Base-by-base conservation (phyloP, 306 rosid species). In the Morella rubra region DNA sequence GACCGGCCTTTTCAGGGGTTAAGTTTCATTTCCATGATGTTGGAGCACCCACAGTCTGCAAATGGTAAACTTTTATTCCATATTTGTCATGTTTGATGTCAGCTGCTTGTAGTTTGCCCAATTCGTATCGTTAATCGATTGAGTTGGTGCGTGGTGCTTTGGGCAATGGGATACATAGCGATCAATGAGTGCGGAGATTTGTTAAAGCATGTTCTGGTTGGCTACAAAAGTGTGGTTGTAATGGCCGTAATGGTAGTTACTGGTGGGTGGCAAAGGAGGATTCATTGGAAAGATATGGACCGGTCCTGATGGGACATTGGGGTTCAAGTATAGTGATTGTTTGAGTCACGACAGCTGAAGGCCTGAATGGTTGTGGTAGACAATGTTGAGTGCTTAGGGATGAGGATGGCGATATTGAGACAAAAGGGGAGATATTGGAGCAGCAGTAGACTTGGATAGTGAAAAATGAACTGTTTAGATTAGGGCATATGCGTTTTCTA, bases 161-260 rank as follows among this genome's bases (percentile, higher is more conserved):
- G 8, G 52, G 51, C 14, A n/a, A 6, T 41, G 7, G 20, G 50
- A 0, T 9, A 42, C 1, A 3, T 32, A 32, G 2, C 37, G 19
- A 52, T 72, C 53, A 54, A 40, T 42, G 73, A 20, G 15, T 73
- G 44, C 56, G 68, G 61, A 71, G 80, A 75, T 83, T 74, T 32
- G 32, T 32, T 32, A 32, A 32, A 73, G 55, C 71, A 14, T 62
- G 27, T 2, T 24, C 14, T 42, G 12, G 41, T 27, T 2, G 59
- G 24, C 5, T 15, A 20, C 40, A 20, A 59, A 27, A 32, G 42
- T 27, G 67, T 27, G 67, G 44, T 60, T 60, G 40, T 60, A 60
- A 44, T 67, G 51, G 72, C 61, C 40, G 7, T n/a, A 46, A 59
- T 20, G 19, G 11, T 24, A 37, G 51, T 51, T 14, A 20, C 14